These are phyloP conservation scores for Botryotinia convoluta DNA, from an alignment of 2,329 filamentous ascomycete genomes.

Conservation along the genomic window DNA sequence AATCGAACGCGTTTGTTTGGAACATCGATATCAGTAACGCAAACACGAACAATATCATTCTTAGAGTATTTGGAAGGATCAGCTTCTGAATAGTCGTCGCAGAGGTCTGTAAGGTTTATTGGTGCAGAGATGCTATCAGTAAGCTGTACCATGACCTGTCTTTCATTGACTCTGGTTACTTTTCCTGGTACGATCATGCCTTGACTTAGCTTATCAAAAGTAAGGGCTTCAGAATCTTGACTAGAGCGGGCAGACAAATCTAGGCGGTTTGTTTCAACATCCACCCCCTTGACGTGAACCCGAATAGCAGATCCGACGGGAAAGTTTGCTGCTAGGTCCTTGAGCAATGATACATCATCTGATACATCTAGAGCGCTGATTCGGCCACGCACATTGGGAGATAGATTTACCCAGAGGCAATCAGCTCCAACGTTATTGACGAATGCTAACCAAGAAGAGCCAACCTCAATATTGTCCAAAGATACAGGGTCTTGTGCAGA, in stretches of 20 bases:
- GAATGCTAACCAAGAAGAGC: slow-evolving; percentile 74
- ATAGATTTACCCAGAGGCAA: slow-evolving; percentile 86
- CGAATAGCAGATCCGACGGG: slow-evolving; percentile 85
- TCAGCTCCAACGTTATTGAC: slow-evolving; percentile 84
- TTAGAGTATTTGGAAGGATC: slow-evolving; percentile 73
- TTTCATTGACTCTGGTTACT: slow-evolving; percentile 82
- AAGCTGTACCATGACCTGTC: slow-evolving; percentile 80
- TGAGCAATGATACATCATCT: slow-evolving; percentile 77
- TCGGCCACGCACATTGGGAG: slow-evolving; percentile 81
- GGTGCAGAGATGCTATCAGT: slow-evolving; percentile 76
- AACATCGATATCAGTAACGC: slow-evolving; percentile 73
- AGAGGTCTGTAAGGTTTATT: slow-evolving; percentile 77
- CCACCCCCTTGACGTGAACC: slow-evolving; percentile 73
- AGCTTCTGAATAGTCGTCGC: slow-evolving; percentile 80
- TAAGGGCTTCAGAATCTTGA: slow-evolving; percentile 53
- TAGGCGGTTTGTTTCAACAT: slow-evolving; percentile 69
- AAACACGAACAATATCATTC: slow-evolving; percentile 86
- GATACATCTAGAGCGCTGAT: slow-evolving; percentile 81
- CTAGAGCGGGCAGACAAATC: slow-evolving; percentile 79
- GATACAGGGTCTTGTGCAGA: slow-evolving; percentile 61
- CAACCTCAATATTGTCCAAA: slow-evolving; percentile 69
- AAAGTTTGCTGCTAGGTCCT: slow-evolving; percentile 75
- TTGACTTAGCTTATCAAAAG: slow-evolving; percentile 68
- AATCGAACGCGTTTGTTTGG: slow-evolving; percentile 82
- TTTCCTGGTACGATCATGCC: slow-evolving; percentile 81